Percentiles rank a stretch among this genome's conserved stretches.
phyloP scores from a whole-genome alignment of 805 yeast species.

The Saccharomycopsis fibuligera region DNA sequence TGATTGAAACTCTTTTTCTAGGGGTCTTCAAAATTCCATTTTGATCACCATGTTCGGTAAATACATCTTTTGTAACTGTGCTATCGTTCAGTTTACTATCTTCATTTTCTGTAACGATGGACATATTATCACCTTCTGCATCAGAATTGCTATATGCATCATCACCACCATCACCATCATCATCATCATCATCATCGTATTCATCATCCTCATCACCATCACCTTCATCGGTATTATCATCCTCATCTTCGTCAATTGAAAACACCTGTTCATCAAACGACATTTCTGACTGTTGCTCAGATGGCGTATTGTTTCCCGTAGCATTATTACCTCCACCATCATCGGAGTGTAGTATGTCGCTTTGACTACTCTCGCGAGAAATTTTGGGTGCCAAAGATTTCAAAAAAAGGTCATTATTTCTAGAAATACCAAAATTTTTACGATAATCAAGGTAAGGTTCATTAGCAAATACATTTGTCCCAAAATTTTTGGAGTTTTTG shows the following conservation, averaged over 20 bases:
- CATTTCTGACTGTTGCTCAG: too few relatives aligned
- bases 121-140: not conserved
- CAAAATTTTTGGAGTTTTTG: not conserved
- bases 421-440: not conserved
- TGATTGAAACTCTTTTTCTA: not conserved
- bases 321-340: too few relatives aligned
- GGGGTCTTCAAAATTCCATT: not conserved
- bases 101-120: conserved; percentile 23
- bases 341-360: too few relatives aligned
- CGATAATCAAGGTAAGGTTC: conserved; percentile 1
- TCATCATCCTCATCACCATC: conserved; percentile 22
- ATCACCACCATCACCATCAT: conserved; percentile 21
- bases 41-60: too few relatives aligned
- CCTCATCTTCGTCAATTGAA: conserved; percentile 40
- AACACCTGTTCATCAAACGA: conserved; percentile 32
- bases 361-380: too few relatives aligned
- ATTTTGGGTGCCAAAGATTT: not conserved
- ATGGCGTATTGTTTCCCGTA: too few relatives aligned
- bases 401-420: conserved; percentile 2
- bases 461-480: not conserved
- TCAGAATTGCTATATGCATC: conserved; percentile 11
- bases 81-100: conserved; percentile 29
- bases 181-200: conserved; percentile 19
- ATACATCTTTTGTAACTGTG: too few relatives aligned
- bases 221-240: conserved; percentile 21